Conservation (phyloP, 2,329 filamentous ascomycete species). For the Dactylellina haptotyla region DNA sequence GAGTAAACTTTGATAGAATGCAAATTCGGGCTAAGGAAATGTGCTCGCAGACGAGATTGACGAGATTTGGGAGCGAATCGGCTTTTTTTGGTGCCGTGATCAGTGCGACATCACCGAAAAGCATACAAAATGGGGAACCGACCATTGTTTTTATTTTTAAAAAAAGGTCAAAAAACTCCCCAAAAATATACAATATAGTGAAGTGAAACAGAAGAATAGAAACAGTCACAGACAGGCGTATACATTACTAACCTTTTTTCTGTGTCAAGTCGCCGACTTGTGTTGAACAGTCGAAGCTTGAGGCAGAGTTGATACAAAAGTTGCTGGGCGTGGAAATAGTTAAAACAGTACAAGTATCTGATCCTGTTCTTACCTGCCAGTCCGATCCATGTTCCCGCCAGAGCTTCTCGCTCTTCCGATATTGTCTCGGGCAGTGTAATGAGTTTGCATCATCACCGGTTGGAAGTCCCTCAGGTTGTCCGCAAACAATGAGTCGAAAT, state of each 20-base stretch:
- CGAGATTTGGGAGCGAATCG: conserved; percentile 1
- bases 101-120: conserved; percentile 10
- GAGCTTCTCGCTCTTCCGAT: conserved; percentile 45
- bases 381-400: conserved; percentile 32
- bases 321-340: background rate
- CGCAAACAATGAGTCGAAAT: conserved; percentile 50
- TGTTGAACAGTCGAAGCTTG: background rate
- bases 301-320: background rate
- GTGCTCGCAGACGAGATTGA: conserved; percentile 14
- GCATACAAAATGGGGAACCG: conserved; percentile 29
- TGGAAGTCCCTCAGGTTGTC: conserved; percentile 52
- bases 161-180: background rate
- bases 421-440: conserved; percentile 37
- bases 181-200: background rate
- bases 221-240: background rate
- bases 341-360: background rate
- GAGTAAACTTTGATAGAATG: background rate
- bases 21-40: too few species aligned
- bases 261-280: background rate
- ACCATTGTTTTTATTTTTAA: conserved; percentile 10
- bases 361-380: conserved; percentile 43
- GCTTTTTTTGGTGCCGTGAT: background rate
- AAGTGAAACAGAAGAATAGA: background rate
- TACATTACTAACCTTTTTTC: background rate
- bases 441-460: conserved; percentile 50